Conservation (phyloP, 2,329 filamentous ascomycete species). For the Bertia moriformis region DNA sequence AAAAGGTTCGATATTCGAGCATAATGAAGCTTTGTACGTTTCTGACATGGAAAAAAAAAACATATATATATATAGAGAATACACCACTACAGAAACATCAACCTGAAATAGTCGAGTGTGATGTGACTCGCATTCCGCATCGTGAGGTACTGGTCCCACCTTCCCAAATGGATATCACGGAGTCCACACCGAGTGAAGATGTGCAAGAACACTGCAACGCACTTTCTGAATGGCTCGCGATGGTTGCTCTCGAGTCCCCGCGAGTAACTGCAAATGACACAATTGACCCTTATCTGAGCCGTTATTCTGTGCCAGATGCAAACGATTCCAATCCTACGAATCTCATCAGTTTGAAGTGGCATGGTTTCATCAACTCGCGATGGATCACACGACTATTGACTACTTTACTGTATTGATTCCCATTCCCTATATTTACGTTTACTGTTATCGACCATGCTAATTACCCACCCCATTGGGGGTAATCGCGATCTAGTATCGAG, state of each 20-base stretch:
- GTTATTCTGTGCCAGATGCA: slow-evolving; percentile 12
- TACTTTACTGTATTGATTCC: slow-evolving; percentile 17
- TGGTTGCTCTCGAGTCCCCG: slow-evolving; percentile 15
- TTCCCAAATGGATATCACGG: background rate
- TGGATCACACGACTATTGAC: slow-evolving; percentile 22
- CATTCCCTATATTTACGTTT: background rate
- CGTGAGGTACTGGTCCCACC: background rate
- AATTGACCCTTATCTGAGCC: slow-evolving; percentile 25
- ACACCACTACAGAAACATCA: background rate
- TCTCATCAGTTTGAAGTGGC: slow-evolving; percentile 17
- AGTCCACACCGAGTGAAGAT: background rate
- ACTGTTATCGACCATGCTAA: background rate
- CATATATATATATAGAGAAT: too few species aligned
- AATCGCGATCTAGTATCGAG: background rate
- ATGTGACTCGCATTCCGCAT: background rate
- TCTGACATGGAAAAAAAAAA: too few species aligned
- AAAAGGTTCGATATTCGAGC: slow-evolving; percentile 13
- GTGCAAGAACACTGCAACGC: background rate
- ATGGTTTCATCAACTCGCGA: slow-evolving; percentile 18
- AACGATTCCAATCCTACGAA: background rate
- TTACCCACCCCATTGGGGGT: background rate
- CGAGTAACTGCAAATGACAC: slow-evolving; percentile 17
- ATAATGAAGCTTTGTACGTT: too few species aligned
- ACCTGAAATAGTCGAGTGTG: background rate
- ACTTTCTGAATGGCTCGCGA: background rate